These are phyloP conservation scores for Solanum megistacrolobum DNA, from an alignment of 257 asterid species.

Conservation along the genomic window DNA sequence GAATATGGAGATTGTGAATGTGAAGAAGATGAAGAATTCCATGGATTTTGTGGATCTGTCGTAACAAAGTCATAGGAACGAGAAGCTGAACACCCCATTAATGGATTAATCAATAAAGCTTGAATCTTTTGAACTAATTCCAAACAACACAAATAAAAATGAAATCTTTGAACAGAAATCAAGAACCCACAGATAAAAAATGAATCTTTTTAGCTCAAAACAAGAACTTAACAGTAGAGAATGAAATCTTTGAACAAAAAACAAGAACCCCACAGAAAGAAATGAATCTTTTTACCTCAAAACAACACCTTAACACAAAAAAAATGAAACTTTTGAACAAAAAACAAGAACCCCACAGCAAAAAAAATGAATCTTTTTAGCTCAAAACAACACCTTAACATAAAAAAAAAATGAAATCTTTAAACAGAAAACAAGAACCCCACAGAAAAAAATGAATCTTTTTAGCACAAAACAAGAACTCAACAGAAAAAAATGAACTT, in stretches of 20 bases:
- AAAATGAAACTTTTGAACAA: neutral
- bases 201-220: neutral
- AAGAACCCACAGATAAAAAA: neutral
- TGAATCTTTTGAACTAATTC: neutral
- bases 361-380: neutral
- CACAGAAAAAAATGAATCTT: neutral
- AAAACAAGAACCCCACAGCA: neutral
- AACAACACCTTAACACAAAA: neutral
- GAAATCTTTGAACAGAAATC: neutral
- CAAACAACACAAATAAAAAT: neutral
- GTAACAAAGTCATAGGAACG: constrained; percentile 8
- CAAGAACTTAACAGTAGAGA: neutral
- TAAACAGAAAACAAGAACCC: neutral
- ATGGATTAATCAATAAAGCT: neutral
- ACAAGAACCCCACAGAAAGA: neutral
- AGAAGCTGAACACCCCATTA: constrained; percentile 38
- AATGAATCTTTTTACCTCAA: neutral
- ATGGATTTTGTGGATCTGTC: constrained; percentile 2
- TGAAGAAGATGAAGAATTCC: constrained; percentile 15
- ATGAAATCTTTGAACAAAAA: neutral
- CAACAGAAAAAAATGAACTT: neutral
- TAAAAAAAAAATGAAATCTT: neutral
- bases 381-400: neutral
- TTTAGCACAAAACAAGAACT: neutral
- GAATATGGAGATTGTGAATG: constrained; percentile 4